These are phyloP conservation scores for Termitomyces bulborhizus DNA, from an alignment of 768 basidiomycete species.

Conservation along the genomic window DNA sequence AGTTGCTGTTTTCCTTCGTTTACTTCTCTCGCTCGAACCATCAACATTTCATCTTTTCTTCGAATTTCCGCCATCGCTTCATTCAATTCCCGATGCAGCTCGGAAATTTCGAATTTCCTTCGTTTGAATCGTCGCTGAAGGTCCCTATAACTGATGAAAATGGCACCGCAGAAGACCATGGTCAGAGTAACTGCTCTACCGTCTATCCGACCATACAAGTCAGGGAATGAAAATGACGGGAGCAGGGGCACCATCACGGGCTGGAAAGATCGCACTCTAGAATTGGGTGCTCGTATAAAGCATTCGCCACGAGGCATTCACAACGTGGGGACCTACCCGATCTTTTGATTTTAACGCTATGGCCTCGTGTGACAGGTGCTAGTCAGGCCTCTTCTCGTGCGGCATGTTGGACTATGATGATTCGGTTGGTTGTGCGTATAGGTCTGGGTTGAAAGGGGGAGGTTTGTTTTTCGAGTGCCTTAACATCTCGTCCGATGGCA, in stretches of 20 bases:
- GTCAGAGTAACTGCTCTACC: constrained; percentile 22
- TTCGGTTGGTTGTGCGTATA: background rate
- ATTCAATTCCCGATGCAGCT: constrained; percentile 12
- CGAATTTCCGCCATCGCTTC: constrained; percentile 9
- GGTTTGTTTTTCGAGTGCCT: background rate
- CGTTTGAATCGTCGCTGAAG: background rate
- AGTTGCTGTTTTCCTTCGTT: constrained; percentile 10
- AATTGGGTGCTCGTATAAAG: constrained; percentile 12
- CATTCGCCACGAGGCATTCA: constrained; percentile 25
- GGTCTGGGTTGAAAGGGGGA: background rate
- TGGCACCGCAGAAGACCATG: constrained; percentile 15
- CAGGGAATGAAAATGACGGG: constrained; percentile 9
- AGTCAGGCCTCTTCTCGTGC: constrained; percentile 10
- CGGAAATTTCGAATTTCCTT: constrained; percentile 10
- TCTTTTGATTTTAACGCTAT: constrained; percentile 11
- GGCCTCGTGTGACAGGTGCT: constrained; percentile 16
- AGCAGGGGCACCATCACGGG: constrained; percentile 12
- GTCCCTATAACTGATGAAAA: constrained; percentile 1
- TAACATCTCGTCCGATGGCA: background rate
- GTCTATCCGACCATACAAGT: constrained; percentile 16
- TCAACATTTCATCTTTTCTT: constrained; percentile 14
- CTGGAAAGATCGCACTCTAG: constrained; percentile 4
- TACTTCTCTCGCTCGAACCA: constrained; percentile 12
- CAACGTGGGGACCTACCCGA: constrained; percentile 22
- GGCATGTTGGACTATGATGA: background rate